Evolutionary conservation across 768 basidiomycete genomes (phyloP), one percentile per base, ranked within the genome.

Genomic region (Lactarius sanguifluus): DNA sequence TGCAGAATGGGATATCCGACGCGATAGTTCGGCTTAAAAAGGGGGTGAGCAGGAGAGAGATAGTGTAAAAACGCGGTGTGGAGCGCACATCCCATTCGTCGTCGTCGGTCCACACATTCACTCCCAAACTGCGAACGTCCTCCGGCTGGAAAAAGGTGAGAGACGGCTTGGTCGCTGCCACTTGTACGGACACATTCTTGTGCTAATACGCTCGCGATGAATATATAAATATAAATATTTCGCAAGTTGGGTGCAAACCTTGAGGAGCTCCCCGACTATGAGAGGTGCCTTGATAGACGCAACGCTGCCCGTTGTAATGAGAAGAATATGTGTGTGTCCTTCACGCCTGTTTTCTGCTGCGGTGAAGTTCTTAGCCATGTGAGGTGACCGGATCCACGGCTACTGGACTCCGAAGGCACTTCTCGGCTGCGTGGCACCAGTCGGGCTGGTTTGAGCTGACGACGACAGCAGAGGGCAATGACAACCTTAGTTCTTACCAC

Each of bases 1-100:
- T 99, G 97, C 32, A 98, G 82, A 63, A 98, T 96, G 0, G 94
- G 94, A 71, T 98, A 91, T 1, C 94, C 92, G 57, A 96, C 85
- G 67, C 83, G 84, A 73, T 85, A 92, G 72, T 82, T 83, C 28
- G 79, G 83, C 94, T 96, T 34, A 1, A 30, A 32, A 13, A 34
- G 23, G 8, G 18, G 47, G 30, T 54, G 43, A 2, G 12, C 30
- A 20, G 23, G 25, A 30, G 23, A 30, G 10, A 16, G 10, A 38
- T 13, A 12, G 12, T 6, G 3, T 15, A 13, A 13, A 13, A 8
- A 45, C 30, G 4, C 5, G 23, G 23, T 3, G 18, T 38, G 36
- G 36, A 38, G 36, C 91, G 64, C 76, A 96, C 96, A 47, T 81
- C 81, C 96, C 96, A 98, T 77, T 98, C 96, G 73, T 98, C 94